Evolutionary conservation across 1,139 yeast genomes (phyloP), one percentile per base, ranked within the genome.

Genomic region (Taphrina pruni): DNA sequence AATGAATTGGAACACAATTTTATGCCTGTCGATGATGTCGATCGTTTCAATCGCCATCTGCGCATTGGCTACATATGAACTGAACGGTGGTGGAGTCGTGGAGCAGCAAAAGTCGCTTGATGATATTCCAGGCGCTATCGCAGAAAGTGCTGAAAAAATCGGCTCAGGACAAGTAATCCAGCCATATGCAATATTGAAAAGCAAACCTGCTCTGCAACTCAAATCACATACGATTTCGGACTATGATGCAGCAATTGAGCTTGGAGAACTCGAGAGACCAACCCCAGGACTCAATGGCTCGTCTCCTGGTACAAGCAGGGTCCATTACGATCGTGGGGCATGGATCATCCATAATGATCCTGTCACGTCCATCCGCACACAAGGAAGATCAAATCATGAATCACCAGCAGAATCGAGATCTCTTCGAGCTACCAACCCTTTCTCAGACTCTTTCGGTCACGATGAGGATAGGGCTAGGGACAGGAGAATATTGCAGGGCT

Each of bases 1-100:
- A 17, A 14, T 56, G 36, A 41, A 56, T 17, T 56, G 60, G 60
- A 35, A 38, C 36, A 56, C 60, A 1, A 41, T 56, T 9, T 36
- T 56, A n/a, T 56, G 17, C 46, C 38, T 56, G 14, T 9, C 21
- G 5, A 20, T 56, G 17, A 41, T 38, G 48, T 1, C 21, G 1
- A 6, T 56, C 14, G 46, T 12, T 9, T 9, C 60, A 6, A n/a
- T 56, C 32, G 36, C 6, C 6, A 20, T 56, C 48, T 21, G 32
- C 12, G 20, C 14, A 2, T 56, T 50, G 60, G 60, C 60, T 20
- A 2, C 36, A n/a, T 56, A 39, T 21, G 60, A 56, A 35, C 43
- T 56, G 26, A 38, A 41, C 6, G 48, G 60, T 7, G 60, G 60
- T 20, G 60, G 60, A 3, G 4, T 56, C 35, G 20, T 26, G 36